Conservation (phyloP, 805 yeast genomes). For the Cyberlindnera subsufficiens region DNA sequence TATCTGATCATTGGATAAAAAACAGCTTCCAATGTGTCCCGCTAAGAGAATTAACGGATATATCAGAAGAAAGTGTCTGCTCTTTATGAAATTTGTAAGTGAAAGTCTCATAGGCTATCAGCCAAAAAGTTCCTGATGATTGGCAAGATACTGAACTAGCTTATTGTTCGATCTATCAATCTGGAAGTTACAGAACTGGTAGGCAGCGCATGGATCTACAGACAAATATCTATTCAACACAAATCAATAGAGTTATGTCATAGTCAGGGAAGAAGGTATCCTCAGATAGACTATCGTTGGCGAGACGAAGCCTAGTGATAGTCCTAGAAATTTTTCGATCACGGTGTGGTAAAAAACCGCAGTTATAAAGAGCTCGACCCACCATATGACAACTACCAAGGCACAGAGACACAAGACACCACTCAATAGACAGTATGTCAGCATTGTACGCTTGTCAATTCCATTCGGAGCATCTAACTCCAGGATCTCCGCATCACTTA, state of each 20-base stretch:
- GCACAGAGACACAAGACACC: not conserved
- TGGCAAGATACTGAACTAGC: no score
- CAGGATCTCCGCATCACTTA: conserved; percentile 1
- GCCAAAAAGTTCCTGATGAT: no score
- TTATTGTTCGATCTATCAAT: no score
- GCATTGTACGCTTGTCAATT: not conserved
- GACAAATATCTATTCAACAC: no score
- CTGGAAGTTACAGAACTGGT: no score
- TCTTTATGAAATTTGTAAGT: conserved; percentile 1
- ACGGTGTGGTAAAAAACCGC: conserved; percentile 12
- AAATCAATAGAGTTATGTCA: no score
- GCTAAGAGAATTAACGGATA: conserved; percentile 5
- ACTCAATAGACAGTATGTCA: not conserved
- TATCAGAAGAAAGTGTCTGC: conserved; percentile 1
- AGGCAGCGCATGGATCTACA: no score
- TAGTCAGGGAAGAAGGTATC: not conserved
- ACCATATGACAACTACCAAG: conserved; percentile 6
- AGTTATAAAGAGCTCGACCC: conserved; percentile 9
- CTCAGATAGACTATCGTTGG: conserved; percentile 1
- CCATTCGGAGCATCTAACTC: not conserved
- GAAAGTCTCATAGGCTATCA: not conserved
- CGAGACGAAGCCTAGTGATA: conserved; percentile 3
- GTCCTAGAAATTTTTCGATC: conserved; percentile 8
- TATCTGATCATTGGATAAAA: not conserved
- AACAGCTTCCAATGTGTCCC: not conserved